Percentiles rank a stretch among this genome's conserved stretches.
Conservation (phyloP, 345 rosid species). For the Triadica sebifera region DNA sequence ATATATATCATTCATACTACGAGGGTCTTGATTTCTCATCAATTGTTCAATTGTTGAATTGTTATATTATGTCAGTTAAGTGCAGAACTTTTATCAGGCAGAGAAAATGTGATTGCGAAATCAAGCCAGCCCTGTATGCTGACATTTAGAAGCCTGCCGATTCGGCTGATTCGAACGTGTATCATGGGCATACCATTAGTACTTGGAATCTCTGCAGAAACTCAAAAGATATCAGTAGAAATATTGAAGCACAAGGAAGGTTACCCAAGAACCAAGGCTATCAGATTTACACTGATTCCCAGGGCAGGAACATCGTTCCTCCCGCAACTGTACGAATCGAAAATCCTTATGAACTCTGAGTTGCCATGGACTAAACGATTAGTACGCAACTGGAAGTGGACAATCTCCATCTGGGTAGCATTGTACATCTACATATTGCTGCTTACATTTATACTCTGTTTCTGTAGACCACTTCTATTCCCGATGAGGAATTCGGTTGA, state of each 20-base stretch:
- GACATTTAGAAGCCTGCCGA: slow-evolving; percentile 57
- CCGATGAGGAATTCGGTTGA: slow-evolving; percentile 12
- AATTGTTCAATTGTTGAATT: background rate
- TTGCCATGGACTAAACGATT: slow-evolving; percentile 64
- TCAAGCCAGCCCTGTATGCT: slow-evolving; percentile 80
- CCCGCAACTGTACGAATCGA: slow-evolving; percentile 71
- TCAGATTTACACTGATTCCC: slow-evolving; percentile 54
- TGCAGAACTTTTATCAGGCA: slow-evolving; percentile 52
- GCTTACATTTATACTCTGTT: slow-evolving; percentile 36
- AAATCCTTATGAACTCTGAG: slow-evolving; percentile 47
- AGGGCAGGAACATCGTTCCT: slow-evolving; percentile 55
- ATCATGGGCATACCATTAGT: slow-evolving; percentile 58
- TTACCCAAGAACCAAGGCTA: slow-evolving; percentile 50
- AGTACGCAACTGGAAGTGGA: slow-evolving; percentile 78
- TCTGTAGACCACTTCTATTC: slow-evolving; percentile 45
- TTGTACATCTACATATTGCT: slow-evolving; percentile 41
- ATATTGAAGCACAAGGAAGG: slow-evolving; percentile 53
- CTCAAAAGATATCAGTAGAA: slow-evolving; percentile 50
- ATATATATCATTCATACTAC: too few species aligned
- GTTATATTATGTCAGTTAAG: slow-evolving; percentile 42
- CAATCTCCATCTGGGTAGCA: slow-evolving; percentile 64
- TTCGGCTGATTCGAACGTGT: slow-evolving; percentile 53
- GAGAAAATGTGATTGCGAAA: slow-evolving; percentile 46
- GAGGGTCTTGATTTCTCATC: too few species aligned
- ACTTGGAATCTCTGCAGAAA: slow-evolving; percentile 60